Percentiles rank a stretch among this genome's conserved stretches.
phyloP scores from a whole-genome alignment of 495 filamentous ascomycete genomes.

The Penicillium argentinense region DNA sequence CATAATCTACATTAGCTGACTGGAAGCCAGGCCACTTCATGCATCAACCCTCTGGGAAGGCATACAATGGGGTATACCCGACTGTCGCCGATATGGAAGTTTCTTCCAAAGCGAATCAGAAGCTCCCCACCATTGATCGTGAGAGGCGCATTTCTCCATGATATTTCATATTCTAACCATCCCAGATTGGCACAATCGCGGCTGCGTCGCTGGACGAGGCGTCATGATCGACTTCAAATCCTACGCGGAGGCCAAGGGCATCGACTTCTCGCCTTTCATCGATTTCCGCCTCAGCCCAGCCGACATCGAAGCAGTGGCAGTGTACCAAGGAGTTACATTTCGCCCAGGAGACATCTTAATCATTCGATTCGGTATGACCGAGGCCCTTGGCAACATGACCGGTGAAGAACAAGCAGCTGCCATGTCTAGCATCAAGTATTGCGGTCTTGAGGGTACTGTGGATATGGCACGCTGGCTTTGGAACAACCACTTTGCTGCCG shows the following conservation, averaged over 20 bases:
- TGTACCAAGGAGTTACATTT: constrained; percentile 32
- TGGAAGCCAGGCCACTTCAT: constrained; percentile 23
- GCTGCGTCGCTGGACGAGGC: constrained; percentile 44
- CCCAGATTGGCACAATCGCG: constrained; percentile 35
- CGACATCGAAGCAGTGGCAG: constrained; percentile 33
- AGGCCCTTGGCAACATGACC: constrained; percentile 28
- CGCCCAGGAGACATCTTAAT: constrained; percentile 44
- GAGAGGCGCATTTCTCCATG: too few relatives aligned
- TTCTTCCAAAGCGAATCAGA: not conserved
- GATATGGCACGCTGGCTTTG: constrained; percentile 35
- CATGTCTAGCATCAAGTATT: constrained; percentile 4
- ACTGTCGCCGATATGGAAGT: constrained; percentile 11
- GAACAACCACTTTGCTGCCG: constrained; percentile 31
- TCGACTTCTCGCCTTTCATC: constrained; percentile 35
- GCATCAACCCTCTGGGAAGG: constrained; percentile 43
- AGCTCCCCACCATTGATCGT: constrained; percentile 26
- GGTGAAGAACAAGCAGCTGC: constrained; percentile 28
- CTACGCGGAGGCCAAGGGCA: constrained; percentile 35
- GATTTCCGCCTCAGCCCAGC: constrained; percentile 28
- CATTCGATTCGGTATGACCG: constrained; percentile 46
- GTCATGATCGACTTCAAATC: constrained; percentile 46
- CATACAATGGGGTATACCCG: constrained; percentile 53
- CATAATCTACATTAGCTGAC: constrained; percentile 11
- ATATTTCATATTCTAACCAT: not conserved
- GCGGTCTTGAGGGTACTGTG: constrained; percentile 24